These are phyloP conservation scores for Macroventuria anomochaeta DNA, from an alignment of 2,329 filamentous ascomycete genomes.

Conservation along the genomic window DNA sequence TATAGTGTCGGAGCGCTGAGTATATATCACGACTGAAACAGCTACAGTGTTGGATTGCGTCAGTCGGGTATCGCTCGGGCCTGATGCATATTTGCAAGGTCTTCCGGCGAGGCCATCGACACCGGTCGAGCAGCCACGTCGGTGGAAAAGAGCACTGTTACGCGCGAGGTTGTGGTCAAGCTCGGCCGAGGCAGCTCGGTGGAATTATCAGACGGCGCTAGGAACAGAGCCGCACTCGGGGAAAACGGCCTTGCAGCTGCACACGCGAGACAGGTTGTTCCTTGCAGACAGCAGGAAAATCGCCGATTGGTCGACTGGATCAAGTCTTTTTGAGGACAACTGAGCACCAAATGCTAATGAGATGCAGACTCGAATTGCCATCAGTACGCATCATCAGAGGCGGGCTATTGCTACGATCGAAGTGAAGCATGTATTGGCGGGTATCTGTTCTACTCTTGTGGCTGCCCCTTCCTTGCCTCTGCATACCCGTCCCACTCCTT, in stretches of 20 bases:
- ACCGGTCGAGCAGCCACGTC: neutral
- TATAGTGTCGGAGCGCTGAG: neutral
- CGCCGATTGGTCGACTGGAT: conserved; percentile 10
- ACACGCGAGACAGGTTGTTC: neutral
- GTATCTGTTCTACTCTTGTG: conserved; percentile 42
- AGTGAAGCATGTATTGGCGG: neutral
- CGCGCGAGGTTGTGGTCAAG: neutral
- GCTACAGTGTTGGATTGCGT: neutral
- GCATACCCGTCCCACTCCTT: conserved; percentile 22
- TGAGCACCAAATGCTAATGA: too few relatives aligned
- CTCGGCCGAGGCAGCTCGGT: conserved; percentile 9
- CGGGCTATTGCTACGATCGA: too few relatives aligned
- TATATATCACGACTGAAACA: neutral
- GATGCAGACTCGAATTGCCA: too few relatives aligned
- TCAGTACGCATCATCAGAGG: too few relatives aligned
- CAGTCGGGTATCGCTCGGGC: conserved; percentile 1
- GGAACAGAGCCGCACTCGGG: conserved; percentile 4
- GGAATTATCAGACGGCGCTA: neutral
- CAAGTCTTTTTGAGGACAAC: too few relatives aligned
- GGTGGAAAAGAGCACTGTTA: neutral
- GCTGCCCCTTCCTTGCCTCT: conserved; percentile 41
- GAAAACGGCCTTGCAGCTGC: neutral
- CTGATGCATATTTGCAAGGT: neutral
- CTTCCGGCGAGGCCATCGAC: neutral
- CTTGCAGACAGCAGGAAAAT: conserved; percentile 41